phyloP scores from a whole-genome alignment of 2,329 filamentous ascomycete species.

The Triangularia verruculosa region DNA sequence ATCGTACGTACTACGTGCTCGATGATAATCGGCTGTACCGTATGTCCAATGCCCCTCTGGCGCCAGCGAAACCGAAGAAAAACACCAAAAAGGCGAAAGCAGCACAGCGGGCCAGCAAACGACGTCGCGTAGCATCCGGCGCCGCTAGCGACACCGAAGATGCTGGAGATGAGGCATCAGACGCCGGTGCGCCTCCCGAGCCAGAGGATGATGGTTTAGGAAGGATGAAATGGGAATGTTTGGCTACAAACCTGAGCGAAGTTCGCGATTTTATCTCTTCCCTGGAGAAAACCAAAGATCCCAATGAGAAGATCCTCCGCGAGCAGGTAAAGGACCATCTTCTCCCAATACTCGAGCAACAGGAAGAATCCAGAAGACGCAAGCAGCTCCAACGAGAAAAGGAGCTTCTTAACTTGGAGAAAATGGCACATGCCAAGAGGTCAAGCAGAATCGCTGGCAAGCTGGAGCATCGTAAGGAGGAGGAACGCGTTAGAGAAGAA shows the following conservation, averaged over 20 bases:
- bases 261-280: slow-evolving; percentile 68
- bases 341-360: slow-evolving; percentile 78
- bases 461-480: slow-evolving; percentile 71
- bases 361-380: slow-evolving; percentile 70
- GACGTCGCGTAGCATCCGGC: slow-evolving; percentile 57
- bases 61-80: slow-evolving; percentile 58
- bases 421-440: slow-evolving; percentile 88
- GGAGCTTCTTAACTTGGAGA: slow-evolving; percentile 76
- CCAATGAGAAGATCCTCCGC: slow-evolving; percentile 78
- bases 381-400: slow-evolving; percentile 67
- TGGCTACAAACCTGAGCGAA: slow-evolving; percentile 78
- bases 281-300: slow-evolving; percentile 73
- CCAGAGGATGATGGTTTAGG: slow-evolving; percentile 63
- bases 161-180: slow-evolving; percentile 35
- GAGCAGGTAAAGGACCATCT: slow-evolving; percentile 73
- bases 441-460: slow-evolving; percentile 86
- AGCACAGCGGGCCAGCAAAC: slow-evolving; percentile 66
- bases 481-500: slow-evolving; percentile 68
- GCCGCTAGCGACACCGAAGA: slow-evolving; percentile 37
- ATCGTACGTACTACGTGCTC: slow-evolving; percentile 83
- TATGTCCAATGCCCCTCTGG: slow-evolving; percentile 69
- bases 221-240: slow-evolving; percentile 83
- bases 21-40: slow-evolving; percentile 94
- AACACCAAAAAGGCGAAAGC: slow-evolving; percentile 65
- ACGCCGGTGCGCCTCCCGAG: slow-evolving; percentile 31